Evolutionary conservation across 139 green algal species (phyloP).

Genomic region (Chlamydomonas urium): DNA sequence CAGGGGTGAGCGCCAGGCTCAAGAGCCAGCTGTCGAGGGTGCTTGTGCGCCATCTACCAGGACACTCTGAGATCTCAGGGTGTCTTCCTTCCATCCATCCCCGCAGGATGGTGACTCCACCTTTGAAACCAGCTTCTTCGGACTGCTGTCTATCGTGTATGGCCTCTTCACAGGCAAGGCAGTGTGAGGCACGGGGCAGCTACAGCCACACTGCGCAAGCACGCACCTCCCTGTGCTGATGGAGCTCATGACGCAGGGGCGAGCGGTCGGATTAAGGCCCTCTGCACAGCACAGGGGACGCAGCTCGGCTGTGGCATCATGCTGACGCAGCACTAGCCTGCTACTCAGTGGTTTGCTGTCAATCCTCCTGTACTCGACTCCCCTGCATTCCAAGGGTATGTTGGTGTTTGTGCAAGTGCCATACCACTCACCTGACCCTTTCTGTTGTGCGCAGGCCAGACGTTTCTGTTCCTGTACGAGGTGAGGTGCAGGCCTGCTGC

Average conservation of each 20-base stretch:
- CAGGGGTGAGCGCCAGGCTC: too few species aligned
- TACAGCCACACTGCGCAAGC: not conserved
- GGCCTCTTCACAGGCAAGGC: not conserved
- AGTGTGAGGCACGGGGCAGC: not conserved
- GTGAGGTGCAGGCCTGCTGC: not conserved
- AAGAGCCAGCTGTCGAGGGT: too few species aligned
- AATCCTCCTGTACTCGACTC: not conserved
- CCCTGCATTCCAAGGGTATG: not conserved
- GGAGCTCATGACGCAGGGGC: not conserved
- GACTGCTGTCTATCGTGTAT: not conserved
- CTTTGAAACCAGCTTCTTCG: slow-evolving; percentile 6
- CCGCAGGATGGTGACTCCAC: too few species aligned
- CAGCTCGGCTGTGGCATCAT: too few species aligned
- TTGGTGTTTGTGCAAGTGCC: too few species aligned
- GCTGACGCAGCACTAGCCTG: not conserved
- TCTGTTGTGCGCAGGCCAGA: not conserved
- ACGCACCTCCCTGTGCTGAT: too few species aligned
- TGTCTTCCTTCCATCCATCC: too few species aligned
- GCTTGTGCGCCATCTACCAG: too few species aligned
- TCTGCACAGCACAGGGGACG: not conserved
- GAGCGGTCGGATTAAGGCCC: not conserved
- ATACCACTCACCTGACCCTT: too few species aligned
- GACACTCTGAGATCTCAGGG: too few species aligned
- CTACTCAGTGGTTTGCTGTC: not conserved
- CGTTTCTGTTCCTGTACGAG: slow-evolving; percentile 17